A percentile compares a stretch with the other conserved stretches of the same genome.
phyloP scores from a whole-genome alignment of 352 stramenopile species.

The Phytophthora chlamydospora region DNA sequence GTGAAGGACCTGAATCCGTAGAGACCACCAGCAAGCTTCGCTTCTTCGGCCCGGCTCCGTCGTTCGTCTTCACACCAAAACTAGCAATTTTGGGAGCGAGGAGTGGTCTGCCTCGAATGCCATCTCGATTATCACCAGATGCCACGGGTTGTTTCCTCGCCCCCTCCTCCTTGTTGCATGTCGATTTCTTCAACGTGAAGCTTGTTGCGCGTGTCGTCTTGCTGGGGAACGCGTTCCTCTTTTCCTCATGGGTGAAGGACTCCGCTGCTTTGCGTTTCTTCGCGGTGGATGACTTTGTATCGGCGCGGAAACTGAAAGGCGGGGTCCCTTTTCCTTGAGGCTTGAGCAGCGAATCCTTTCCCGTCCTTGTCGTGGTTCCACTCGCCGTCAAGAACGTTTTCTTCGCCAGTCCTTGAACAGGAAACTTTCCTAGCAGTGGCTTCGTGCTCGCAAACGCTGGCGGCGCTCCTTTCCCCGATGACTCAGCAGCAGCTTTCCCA shows the following conservation, averaged over 20 bases:
- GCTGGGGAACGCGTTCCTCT: conserved; percentile 12
- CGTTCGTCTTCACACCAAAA: conserved; percentile 8
- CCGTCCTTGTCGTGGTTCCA: background rate
- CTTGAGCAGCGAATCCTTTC: conserved; percentile 16
- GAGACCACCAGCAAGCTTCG: conserved; percentile 19
- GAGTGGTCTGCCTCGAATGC: conserved; percentile 3
- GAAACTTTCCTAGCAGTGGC: conserved; percentile 27
- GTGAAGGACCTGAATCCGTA: conserved; percentile 4
- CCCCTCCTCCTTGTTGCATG: conserved; percentile 8
- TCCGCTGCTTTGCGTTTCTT: conserved; percentile 37
- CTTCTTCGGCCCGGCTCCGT: conserved; percentile 24
- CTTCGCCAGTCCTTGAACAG: conserved; percentile 10
- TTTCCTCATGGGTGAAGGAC: conserved; percentile 1
- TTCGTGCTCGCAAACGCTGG: conserved; percentile 15
- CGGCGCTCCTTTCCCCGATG: conserved; percentile 9
- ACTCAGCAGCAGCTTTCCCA: background rate
- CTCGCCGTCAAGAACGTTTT: conserved; percentile 4
- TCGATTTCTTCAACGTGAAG: conserved; percentile 11
- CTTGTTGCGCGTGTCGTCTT: conserved; percentile 15
- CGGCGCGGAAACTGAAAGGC: conserved; percentile 27
- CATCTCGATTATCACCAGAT: background rate
- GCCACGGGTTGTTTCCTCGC: conserved; percentile 6
- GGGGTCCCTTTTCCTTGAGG: conserved; percentile 12
- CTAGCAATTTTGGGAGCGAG: conserved; percentile 5
- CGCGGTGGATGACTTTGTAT: conserved; percentile 23